Conservation (phyloP, 164 flowering plant species). For the Houttuynia cordata region DNA sequence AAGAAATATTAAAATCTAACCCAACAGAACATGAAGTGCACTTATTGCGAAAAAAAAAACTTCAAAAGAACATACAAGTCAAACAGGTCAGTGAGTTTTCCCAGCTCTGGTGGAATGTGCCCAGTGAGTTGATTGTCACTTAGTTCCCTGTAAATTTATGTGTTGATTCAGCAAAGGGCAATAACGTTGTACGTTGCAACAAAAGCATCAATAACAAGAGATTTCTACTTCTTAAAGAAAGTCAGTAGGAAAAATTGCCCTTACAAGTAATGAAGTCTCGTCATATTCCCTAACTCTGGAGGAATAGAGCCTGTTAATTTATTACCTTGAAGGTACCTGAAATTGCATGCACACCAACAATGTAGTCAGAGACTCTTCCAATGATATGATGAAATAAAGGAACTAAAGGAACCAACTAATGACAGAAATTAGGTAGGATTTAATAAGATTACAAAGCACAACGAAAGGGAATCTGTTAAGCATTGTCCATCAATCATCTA, state of each 20-base stretch:
- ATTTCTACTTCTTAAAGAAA: neutral
- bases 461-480: too few relatives aligned
- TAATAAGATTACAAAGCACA: too few relatives aligned
- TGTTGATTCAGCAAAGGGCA: neutral
- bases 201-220: neutral
- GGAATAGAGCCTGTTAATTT: slow-evolving; percentile 75
- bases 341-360: neutral
- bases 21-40: neutral
- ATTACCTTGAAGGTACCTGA: slow-evolving; percentile 85
- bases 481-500: too few relatives aligned
- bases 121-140: slow-evolving; percentile 77
- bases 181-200: neutral
- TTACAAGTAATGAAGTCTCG: slow-evolving; percentile 90
- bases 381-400: neutral
- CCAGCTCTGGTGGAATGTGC: slow-evolving; percentile 83
- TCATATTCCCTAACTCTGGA: slow-evolving; percentile 93
- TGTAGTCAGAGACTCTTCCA: neutral
- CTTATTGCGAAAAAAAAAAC: neutral
- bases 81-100: slow-evolving; percentile 82
- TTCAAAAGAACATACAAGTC: slow-evolving; percentile 53
- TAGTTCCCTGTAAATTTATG: slow-evolving; percentile 45
- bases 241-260: neutral
- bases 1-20: neutral
- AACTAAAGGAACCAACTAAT: too few relatives aligned
- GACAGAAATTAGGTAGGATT: too few relatives aligned